Conservation (phyloP, 2,329 filamentous ascomycete species). For the Bimuria novae-zelandiae region DNA sequence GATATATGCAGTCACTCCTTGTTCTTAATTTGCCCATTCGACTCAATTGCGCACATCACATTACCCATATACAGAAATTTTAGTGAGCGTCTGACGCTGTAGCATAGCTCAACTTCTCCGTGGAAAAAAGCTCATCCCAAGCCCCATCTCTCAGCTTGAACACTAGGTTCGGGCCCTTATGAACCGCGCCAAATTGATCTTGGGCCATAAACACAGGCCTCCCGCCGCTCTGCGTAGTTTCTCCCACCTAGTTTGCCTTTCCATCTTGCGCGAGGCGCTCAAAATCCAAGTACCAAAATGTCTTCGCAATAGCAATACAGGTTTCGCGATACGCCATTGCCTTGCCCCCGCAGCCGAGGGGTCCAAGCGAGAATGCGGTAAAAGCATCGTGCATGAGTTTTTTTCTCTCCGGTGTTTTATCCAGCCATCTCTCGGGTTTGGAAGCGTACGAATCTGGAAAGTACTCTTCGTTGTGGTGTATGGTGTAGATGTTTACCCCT, state of each 20-base stretch:
- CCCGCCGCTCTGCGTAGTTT: neutral
- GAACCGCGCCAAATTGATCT: neutral
- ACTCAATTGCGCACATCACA: no score
- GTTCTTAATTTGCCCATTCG: no score
- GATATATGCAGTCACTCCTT: no score
- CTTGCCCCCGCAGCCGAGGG: slow-evolving; percentile 10
- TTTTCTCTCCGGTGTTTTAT: neutral
- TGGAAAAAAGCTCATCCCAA: neutral
- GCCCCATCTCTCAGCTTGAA: neutral
- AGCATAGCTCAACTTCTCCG: no score
- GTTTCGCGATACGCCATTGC: slow-evolving; percentile 13
- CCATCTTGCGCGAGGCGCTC: neutral
- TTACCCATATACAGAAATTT: no score
- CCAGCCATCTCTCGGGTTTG: slow-evolving; percentile 8
- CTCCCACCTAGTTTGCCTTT: neutral
- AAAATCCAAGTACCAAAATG: neutral
- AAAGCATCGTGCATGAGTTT: slow-evolving; percentile 10
- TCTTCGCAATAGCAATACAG: neutral
- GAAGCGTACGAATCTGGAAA: slow-evolving; percentile 1
- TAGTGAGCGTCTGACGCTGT: no score
- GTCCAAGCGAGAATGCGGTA: slow-evolving; percentile 10
- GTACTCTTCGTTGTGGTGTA: slow-evolving; percentile 9
- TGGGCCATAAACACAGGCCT: neutral
- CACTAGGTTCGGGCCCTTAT: neutral
- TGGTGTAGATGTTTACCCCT: slow-evolving; percentile 15